Conservation (phyloP, 1,284 basidiomycete genomes). For the Puccinia horiana region DNA sequence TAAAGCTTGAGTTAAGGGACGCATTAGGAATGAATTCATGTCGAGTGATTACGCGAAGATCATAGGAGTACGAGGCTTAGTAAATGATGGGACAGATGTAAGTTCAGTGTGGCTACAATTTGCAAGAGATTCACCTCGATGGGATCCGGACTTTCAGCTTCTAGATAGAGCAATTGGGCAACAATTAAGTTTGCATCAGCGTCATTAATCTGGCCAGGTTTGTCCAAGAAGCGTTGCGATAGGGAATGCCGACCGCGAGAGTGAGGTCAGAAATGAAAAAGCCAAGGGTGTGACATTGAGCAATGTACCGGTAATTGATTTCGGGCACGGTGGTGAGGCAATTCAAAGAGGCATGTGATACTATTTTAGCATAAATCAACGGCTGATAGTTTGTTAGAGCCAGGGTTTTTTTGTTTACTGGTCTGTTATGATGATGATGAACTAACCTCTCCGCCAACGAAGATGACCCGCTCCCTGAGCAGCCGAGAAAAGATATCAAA, state of each 20-base stretch:
- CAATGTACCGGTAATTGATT: background rate
- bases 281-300: no score
- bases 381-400: background rate
- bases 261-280: background rate
- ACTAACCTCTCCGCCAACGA: slow-evolving; percentile 80
- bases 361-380: slow-evolving; percentile 41
- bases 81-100: background rate
- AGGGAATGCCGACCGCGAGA: background rate
- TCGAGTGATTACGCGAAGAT: background rate
- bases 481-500: slow-evolving; percentile 93
- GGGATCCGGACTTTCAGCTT: slow-evolving; percentile 88
- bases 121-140: slow-evolving; percentile 61
- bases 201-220: slow-evolving; percentile 72
- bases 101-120: background rate
- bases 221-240: background rate
- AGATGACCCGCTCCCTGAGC: slow-evolving; percentile 84
- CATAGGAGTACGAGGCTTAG: background rate
- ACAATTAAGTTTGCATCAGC: slow-evolving; percentile 78
- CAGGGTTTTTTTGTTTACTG: background rate
- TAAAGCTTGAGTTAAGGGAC: background rate
- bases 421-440: slow-evolving; percentile 24
- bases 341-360: slow-evolving; percentile 42
- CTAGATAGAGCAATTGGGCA: slow-evolving; percentile 85
- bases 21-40: background rate
- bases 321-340: background rate